phyloP scores from a whole-genome alignment of 1,139 yeast species.

The Pichia sp. region DNA sequence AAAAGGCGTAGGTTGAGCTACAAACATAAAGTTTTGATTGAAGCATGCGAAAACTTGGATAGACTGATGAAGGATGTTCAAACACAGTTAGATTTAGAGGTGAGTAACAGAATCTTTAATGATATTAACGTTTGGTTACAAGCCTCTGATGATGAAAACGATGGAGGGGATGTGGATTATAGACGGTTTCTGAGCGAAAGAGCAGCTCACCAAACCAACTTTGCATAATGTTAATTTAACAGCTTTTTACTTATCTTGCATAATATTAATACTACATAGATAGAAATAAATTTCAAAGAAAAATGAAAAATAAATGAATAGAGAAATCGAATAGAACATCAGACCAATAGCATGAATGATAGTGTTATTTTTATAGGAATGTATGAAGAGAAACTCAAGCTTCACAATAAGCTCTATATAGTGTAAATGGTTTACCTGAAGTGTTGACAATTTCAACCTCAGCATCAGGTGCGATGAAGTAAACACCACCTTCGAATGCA shows the following conservation, averaged over 20 bases:
- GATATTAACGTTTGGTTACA: constrained; percentile 61
- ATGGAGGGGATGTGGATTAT: constrained; percentile 13
- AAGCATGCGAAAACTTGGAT: constrained; percentile 70
- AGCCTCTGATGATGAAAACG: constrained; percentile 41
- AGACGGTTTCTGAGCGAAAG: constrained; percentile 4
- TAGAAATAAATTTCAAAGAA: neutral
- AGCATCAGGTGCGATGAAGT: constrained; percentile 75
- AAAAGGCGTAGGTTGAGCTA: constrained; percentile 56
- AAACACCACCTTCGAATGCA: constrained; percentile 69
- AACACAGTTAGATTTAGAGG: constrained; percentile 50
- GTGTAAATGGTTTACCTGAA: constrained; percentile 48
- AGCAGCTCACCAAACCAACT: neutral
- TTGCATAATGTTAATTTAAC: neutral
- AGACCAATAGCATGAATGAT: neutral
- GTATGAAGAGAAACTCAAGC: constrained; percentile 34
- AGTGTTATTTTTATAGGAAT: neutral
- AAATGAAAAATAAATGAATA: neutral
- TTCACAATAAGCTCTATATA: constrained; percentile 86
- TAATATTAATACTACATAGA: neutral
- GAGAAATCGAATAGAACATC: neutral
- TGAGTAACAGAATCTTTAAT: constrained; percentile 47
- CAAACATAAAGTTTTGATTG: constrained; percentile 51
- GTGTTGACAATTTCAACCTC: constrained; percentile 58
- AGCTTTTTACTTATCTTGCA: neutral
- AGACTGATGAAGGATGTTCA: constrained; percentile 59